phyloP scores from a whole-genome alignment of 208 protist species.

The Naegleria lovaniensis region DNA sequence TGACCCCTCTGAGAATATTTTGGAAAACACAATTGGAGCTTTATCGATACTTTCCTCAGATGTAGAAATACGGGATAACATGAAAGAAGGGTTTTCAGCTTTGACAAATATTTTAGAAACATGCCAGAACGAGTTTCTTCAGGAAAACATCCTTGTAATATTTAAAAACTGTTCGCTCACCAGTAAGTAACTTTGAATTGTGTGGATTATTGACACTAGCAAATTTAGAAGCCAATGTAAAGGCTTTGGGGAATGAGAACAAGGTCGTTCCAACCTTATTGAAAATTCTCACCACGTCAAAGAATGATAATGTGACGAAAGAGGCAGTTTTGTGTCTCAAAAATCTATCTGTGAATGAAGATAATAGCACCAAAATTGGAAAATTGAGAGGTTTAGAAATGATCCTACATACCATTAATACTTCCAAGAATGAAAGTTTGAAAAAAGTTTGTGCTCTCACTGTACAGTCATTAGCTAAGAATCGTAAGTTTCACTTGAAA shows the following conservation, averaged over 20 bases:
- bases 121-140: slow-evolving; percentile 45
- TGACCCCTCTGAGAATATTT: slow-evolving; percentile 61
- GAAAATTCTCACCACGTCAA: slow-evolving; percentile 43
- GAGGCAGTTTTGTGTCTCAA: slow-evolving; percentile 73
- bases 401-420: background rate
- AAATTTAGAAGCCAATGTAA: background rate
- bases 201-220: background rate
- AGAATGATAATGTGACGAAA: slow-evolving; percentile 69
- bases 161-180: slow-evolving; percentile 45
- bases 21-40: slow-evolving; percentile 74
- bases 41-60: slow-evolving; percentile 74
- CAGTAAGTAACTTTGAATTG: background rate
- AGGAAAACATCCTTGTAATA: slow-evolving; percentile 54
- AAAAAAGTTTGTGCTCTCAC: background rate
- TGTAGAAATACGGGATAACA: slow-evolving; percentile 65
- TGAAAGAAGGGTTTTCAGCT: slow-evolving; percentile 55
- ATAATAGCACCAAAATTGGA: slow-evolving; percentile 20
- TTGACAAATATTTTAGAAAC: background rate
- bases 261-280: slow-evolving; percentile 64
- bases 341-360: slow-evolving; percentile 59
- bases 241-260: slow-evolving; percentile 43
- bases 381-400: background rate
- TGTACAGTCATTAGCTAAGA: background rate
- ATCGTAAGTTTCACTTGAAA: background rate
- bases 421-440: background rate